Conservation (phyloP, 2,329 filamentous ascomycete genomes). For the Epichloe scottii region DNA sequence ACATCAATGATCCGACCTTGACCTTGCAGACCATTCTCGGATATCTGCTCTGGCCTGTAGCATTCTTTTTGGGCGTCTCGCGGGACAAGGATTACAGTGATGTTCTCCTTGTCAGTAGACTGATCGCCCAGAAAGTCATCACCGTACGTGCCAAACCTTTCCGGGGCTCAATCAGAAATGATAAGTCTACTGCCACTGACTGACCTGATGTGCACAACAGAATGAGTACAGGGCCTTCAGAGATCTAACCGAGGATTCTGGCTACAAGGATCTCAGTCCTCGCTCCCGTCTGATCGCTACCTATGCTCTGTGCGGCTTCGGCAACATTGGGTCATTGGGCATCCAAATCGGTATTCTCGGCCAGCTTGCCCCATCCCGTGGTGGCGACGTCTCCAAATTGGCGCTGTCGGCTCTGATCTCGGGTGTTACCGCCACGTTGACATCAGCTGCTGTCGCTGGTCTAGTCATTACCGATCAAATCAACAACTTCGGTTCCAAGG, state of each 20-base stretch:
- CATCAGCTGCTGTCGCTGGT: conserved; percentile 65
- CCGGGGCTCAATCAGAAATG: no score
- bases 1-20: conserved; percentile 56
- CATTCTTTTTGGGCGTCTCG: conserved; percentile 72
- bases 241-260: conserved; percentile 39
- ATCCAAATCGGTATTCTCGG: conserved; percentile 82
- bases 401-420: conserved; percentile 67
- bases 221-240: conserved; percentile 73
- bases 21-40: conserved; percentile 62
- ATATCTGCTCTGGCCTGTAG: conserved; percentile 65
- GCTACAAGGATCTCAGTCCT: conserved; percentile 50
- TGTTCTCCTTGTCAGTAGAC: conserved; percentile 58
- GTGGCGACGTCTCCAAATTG: conserved; percentile 62
- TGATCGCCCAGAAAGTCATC: conserved; percentile 79
- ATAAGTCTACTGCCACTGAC: no score
- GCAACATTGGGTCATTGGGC: conserved; percentile 77
- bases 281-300: conserved; percentile 73
- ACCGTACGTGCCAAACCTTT: conserved; percentile 31
- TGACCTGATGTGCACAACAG: conserved; percentile 11
- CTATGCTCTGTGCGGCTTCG: conserved; percentile 73
- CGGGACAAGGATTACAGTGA: conserved; percentile 46
- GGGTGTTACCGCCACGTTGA: conserved; percentile 68
- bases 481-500: conserved; percentile 12
- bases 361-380: conserved; percentile 63
- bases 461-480: conserved; percentile 51